Conservation (phyloP, 2,329 filamentous ascomycete genomes). For the Aspergillus quadrilineatus region DNA sequence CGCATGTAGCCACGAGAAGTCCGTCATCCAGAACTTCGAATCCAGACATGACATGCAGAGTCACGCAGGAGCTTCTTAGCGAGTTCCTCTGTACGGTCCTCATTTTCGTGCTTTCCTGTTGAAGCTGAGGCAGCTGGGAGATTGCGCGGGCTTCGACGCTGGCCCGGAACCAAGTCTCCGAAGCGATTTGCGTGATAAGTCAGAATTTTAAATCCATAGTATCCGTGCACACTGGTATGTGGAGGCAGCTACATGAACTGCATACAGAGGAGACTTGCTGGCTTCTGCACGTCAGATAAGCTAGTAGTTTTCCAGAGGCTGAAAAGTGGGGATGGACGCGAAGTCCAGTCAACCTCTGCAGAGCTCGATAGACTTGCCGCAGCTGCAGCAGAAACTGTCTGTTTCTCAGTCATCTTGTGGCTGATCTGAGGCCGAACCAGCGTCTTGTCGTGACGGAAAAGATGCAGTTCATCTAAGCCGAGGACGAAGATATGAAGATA, state of each 20-base stretch:
- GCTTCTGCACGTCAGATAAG: conserved; percentile 19
- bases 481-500: not conserved
- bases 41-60: not conserved
- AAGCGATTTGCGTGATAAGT: conserved; percentile 11
- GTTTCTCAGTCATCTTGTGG: not conserved
- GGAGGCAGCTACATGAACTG: conserved; percentile 13
- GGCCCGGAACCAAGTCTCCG: conserved; percentile 10
- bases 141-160: conserved; percentile 11
- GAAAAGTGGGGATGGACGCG: conserved; percentile 13
- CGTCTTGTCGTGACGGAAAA: not conserved
- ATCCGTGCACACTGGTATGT: conserved; percentile 20
- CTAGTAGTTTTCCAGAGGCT: conserved; percentile 18
- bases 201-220: conserved; percentile 15
- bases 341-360: not conserved
- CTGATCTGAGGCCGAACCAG: not conserved
- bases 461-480: not conserved
- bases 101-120: not conserved
- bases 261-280: conserved; percentile 14
- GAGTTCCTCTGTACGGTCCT: too few relatives aligned
- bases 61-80: not conserved
- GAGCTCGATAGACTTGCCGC: conserved; percentile 4
- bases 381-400: conserved; percentile 9
- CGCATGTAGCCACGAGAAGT: not conserved
- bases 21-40: not conserved
- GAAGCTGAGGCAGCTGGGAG: not conserved